Base-by-base conservation (phyloP, 2,329 filamentous ascomycete species). In the Aspergillus fumigatiaffinis region DNA sequence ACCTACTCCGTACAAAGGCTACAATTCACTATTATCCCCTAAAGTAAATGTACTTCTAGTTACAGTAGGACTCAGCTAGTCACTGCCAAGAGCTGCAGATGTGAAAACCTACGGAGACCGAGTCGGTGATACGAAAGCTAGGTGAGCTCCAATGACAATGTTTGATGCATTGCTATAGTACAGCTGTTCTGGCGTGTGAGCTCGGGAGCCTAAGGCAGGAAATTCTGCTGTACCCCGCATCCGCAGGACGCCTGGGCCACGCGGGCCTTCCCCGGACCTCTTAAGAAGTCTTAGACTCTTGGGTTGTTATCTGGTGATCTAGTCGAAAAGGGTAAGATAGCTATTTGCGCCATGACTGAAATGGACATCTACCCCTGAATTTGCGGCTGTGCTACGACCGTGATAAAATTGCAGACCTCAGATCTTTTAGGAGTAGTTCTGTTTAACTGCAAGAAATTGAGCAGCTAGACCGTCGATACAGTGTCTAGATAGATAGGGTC, bases 201-300 rank as follows among this genome's bases (percentile, higher is more conserved):
- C 41, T 20, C 6, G 17, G n/a, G 8, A 42, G n/a, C 41, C 41
- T 42, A 44, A 21, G 41, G 41, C 41, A 44, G 32, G 32, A 38
- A 17, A 10, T 12, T 9, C n/a, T 20, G 44, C 52, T 65, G 54
- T 66, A 62, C 63, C 63, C 63, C 63, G 62, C 63, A 66, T 66
- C 63, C 62, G 62, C 21, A 53, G 28, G 44, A 55, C 57, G 54
- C 56, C 59, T 60, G 62, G 62, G 50, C 60, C 62, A 66, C 63
- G 56, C 59, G 63, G 63, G 61, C 59, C 56, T 62, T 61, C 57
- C 61, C 62, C 63, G 57, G 50, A 50, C 44, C 44, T 49, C 46
- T 41, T 28, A 46, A 7, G 17, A 7, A 38, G 14, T 56, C 47
- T 51, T 57, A 29, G 48, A 20, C n/a, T 52, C 3, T 44, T 20